Percentiles rank a stretch among this genome's conserved stretches.
These are phyloP conservation scores for Nannizzia gypsea DNA, from an alignment of 2,329 filamentous ascomycete genomes.

Conservation along the genomic window DNA sequence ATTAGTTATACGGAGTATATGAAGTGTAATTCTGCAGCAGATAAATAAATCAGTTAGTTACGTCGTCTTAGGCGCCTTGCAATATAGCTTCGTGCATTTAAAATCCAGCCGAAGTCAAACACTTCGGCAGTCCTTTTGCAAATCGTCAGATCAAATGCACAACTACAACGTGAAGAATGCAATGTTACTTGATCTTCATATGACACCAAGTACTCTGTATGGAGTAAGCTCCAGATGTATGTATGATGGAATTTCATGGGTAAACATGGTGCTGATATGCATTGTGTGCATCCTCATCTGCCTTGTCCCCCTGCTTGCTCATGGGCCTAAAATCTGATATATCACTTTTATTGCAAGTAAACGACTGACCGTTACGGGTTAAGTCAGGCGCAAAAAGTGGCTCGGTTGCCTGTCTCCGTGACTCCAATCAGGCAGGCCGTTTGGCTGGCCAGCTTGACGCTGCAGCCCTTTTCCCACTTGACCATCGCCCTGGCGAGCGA, in stretches of 20 bases:
- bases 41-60: neutral
- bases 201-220: neutral
- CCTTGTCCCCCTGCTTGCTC: neutral
- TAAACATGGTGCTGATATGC: neutral
- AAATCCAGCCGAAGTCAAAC: neutral
- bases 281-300: conserved; percentile 1
- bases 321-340: neutral
- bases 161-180: neutral
- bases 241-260: neutral
- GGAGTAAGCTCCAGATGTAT: too few relatives aligned
- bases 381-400: neutral
- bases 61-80: neutral
- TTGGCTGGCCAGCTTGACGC: neutral
- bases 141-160: neutral
- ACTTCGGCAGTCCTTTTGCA: neutral
- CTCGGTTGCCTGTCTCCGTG: neutral
- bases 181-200: neutral
- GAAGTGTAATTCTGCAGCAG: neutral
- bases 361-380: neutral
- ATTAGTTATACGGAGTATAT: neutral
- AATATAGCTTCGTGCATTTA: neutral
- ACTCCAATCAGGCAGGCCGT: neutral
- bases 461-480: neutral
- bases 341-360: neutral
- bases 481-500: neutral